Evolutionary conservation across 352 stramenopile genomes (phyloP), one percentile per base, ranked within the genome.

Genomic region (Chrysophaeum taylorii): DNA sequence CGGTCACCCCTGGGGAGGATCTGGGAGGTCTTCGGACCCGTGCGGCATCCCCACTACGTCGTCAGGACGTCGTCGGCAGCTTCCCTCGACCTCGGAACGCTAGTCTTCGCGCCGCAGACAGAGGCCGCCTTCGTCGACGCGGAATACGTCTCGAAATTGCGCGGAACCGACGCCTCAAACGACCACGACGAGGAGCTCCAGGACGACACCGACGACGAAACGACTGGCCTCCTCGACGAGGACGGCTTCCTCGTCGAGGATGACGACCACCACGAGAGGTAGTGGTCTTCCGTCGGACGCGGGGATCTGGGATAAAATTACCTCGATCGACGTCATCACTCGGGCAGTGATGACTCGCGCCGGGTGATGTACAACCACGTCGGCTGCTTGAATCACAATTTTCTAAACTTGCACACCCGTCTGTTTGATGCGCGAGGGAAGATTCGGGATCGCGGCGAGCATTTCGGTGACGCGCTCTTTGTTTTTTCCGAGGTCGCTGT

Each of bases 401-500:
- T n/a, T n/a, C n/a, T n/a, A n/a, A n/a, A n/a, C n/a, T n/a, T n/a
- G n/a, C n/a, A n/a, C n/a, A n/a, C n/a, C n/a, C n/a, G n/a, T n/a
- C n/a, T n/a, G n/a, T n/a, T n/a, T n/a, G n/a, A n/a, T n/a, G n/a
- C n/a, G n/a, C n/a, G n/a, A n/a, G n/a, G n/a, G n/a, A n/a, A n/a
- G n/a, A n/a, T n/a, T n/a, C n/a, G n/a, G n/a, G n/a, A n/a, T n/a
- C n/a, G n/a, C n/a, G n/a, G n/a, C n/a, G 33, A 66, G 31, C 33
- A 66, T 23, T 2, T 66, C 57, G 1, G 1, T 35, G 33, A 66
- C 33, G 57, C 57, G 57, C 35, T 66, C 33, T 36, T 45, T 27
- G 57, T 66, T 66, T 36, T 66, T 66, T 31, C 57, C 57, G 12
- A 66, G 2, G n/a, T 66, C 57, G 35, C 2, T 9, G 5, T 27